Conservation (phyloP, 768 basidiomycete genomes). For the Russula abietina region DNA sequence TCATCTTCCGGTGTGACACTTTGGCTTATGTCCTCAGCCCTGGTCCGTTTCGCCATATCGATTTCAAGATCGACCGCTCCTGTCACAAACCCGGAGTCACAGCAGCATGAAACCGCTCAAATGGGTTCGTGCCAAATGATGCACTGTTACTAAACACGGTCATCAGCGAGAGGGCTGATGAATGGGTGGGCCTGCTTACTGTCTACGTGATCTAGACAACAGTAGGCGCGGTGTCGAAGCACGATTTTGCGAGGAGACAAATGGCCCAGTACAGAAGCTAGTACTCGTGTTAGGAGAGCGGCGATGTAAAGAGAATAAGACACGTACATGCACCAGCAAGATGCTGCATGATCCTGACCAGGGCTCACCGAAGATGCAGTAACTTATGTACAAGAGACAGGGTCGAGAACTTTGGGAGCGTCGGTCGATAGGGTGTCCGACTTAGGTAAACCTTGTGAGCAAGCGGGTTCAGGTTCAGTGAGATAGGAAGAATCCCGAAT, state of each 20-base stretch:
- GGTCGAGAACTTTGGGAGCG: too few species aligned
- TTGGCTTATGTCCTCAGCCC: slow-evolving; percentile 39
- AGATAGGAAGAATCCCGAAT: too few species aligned
- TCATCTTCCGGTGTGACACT: slow-evolving; percentile 27
- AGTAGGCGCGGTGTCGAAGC: slow-evolving; percentile 9
- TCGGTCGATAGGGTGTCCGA: too few species aligned
- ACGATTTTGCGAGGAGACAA: slow-evolving; percentile 1
- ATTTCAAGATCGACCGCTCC: slow-evolving; percentile 18
- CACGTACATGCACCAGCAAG: slow-evolving; percentile 12
- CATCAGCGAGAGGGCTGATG: neutral
- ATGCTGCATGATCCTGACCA: neutral
- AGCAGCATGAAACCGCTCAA: slow-evolving; percentile 23
- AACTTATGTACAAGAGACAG: too few species aligned
- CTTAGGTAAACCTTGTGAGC: too few species aligned
- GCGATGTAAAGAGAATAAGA: neutral
- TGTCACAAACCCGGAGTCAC: slow-evolving; percentile 19
- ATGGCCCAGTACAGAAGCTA: slow-evolving; percentile 7
- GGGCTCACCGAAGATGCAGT: too few species aligned
- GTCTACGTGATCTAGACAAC: slow-evolving; percentile 19
- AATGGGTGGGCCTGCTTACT: slow-evolving; percentile 15
- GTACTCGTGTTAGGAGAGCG: neutral
- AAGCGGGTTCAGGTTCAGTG: too few species aligned
- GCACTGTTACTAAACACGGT: slow-evolving; percentile 14
- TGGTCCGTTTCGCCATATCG: slow-evolving; percentile 37
- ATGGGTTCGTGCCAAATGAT: slow-evolving; percentile 20